Evolutionary conservation across 1,284 basidiomycete genomes (phyloP), one percentile per base, ranked within the genome.

Genomic region (Trametes pubescens): DNA sequence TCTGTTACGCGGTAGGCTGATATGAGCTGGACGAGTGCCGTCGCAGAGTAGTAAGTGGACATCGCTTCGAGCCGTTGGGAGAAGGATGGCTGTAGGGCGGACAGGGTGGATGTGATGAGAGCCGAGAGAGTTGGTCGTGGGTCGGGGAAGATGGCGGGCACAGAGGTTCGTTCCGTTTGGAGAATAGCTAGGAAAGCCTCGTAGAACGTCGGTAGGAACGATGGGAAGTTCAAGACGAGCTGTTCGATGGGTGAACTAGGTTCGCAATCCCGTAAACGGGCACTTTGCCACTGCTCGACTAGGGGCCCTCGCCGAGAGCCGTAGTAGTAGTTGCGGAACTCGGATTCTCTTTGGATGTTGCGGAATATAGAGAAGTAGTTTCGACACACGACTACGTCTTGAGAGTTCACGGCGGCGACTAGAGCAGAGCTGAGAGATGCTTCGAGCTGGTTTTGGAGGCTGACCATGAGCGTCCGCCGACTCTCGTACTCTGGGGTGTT

Each of bases 251-350:
- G 65, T 9, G 75, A 63, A 46, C 73, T 64, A 18, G 76, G 70
- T 46, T 82, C 83, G 57, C 80, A 82, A 66, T 90, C 90, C 1
- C 76, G 65, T 40, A 93, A 74, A 1, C 74, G 72, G 0, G 83
- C 82, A 32, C 80, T 80, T 66, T 86, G 82, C 96, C 96, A 98
- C 57, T 84, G 72, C 18, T 86, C 78, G 47, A 92, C 81, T 14
- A 97, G 75, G 7, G 81, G 72, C 13, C 84, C 81, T 57, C 93
- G 82, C 51, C 94, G 83, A 4, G 92, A 91, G 8, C 92, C 93
- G 75, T 95, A 94, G 80, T 98, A 98, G 75, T 96, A 97, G 72
- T 92, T 92, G 66, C 92, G 86, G 76, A 96, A 98, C 77, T 98
- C 96, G 13, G 87, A 83, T 74, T 94, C 94, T 49, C 96, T 85